A percentile compares a stretch with the other conserved stretches of the same genome.
Evolutionary conservation across 208 protist species (phyloP).

Genomic region (Trypanosoma mega): DNA sequence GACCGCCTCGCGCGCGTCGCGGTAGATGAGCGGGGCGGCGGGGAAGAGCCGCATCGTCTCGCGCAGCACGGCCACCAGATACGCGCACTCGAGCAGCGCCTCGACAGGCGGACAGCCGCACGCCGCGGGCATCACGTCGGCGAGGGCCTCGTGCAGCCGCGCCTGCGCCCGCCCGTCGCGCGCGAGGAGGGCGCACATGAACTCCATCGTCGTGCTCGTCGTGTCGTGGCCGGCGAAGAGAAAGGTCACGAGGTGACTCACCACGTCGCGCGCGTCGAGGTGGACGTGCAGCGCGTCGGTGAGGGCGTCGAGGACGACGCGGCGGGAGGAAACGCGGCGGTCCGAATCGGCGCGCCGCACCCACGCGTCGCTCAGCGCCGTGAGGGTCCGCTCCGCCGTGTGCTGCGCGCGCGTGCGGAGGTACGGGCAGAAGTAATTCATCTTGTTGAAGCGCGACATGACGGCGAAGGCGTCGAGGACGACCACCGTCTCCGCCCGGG

Average conservation of each 20-base stretch:
- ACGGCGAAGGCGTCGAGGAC: slow-evolving; percentile 42
- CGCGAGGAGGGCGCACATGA: slow-evolving; percentile 45
- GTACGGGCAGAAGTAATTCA: slow-evolving; percentile 64
- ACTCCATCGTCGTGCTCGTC: slow-evolving; percentile 49
- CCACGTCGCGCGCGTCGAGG: slow-evolving; percentile 40
- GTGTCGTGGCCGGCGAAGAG: slow-evolving; percentile 65
- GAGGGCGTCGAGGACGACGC: slow-evolving; percentile 44
- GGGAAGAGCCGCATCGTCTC: slow-evolving; percentile 55
- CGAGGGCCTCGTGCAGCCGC: slow-evolving; percentile 39
- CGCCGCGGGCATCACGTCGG: slow-evolving; percentile 33
- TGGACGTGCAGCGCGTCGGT: slow-evolving; percentile 39
- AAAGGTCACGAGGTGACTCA: slow-evolving; percentile 56
- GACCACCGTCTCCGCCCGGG: slow-evolving; percentile 30
- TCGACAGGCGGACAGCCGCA: slow-evolving; percentile 46
- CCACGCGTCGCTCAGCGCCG: slow-evolving; percentile 29
- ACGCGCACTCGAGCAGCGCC: slow-evolving; percentile 43
- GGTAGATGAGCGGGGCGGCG: slow-evolving; percentile 53
- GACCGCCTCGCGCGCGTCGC: slow-evolving; percentile 41
- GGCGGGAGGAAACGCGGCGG: slow-evolving; percentile 11
- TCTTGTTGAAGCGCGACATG: slow-evolving; percentile 38
- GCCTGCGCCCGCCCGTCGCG: slow-evolving; percentile 36
- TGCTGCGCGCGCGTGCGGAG: slow-evolving; percentile 35
- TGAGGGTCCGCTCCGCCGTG: slow-evolving; percentile 30
- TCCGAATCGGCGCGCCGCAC: slow-evolving; percentile 25
- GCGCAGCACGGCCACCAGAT: slow-evolving; percentile 48